These are phyloP conservation scores for Exophiala sideris DNA, from an alignment of 2,329 filamentous ascomycete genomes.

Conservation along the genomic window DNA sequence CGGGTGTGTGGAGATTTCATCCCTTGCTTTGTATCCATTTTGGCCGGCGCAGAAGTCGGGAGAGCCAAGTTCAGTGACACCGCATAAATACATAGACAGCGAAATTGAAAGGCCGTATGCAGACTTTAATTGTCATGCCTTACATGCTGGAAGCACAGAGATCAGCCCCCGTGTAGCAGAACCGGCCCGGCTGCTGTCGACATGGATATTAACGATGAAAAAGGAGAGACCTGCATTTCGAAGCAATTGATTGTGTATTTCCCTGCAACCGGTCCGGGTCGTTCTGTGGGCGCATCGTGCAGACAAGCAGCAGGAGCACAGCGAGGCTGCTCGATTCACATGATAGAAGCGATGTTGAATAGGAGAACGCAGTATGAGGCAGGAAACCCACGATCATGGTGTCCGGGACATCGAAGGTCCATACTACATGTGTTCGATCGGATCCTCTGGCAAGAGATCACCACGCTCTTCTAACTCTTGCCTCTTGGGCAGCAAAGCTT, in stretches of 20 bases:
- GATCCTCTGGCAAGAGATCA: conserved; percentile 70
- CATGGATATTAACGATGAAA: conserved; percentile 12
- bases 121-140: conserved; percentile 24
- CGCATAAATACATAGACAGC: background rate
- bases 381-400: background rate
- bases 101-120: conserved; percentile 9
- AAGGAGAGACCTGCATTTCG: background rate
- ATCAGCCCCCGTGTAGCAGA: conserved; percentile 7
- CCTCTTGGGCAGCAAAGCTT: conserved; percentile 56
- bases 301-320: no score
- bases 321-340: no score
- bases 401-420: background rate
- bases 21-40: conserved; percentile 16
- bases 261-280: no score
- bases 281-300: no score
- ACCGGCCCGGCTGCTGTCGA: conserved; percentile 8
- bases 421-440: conserved; percentile 65
- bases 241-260: no score
- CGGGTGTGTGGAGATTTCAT: conserved; percentile 1
- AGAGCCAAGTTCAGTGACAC: background rate
- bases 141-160: conserved; percentile 10
- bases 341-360: no score
- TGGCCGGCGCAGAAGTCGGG: background rate
- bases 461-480: conserved; percentile 42
- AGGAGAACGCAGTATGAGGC: no score